Evolutionary conservation across 2,329 filamentous ascomycete genomes (phyloP).

Genomic region (Penicillium sp.): DNA sequence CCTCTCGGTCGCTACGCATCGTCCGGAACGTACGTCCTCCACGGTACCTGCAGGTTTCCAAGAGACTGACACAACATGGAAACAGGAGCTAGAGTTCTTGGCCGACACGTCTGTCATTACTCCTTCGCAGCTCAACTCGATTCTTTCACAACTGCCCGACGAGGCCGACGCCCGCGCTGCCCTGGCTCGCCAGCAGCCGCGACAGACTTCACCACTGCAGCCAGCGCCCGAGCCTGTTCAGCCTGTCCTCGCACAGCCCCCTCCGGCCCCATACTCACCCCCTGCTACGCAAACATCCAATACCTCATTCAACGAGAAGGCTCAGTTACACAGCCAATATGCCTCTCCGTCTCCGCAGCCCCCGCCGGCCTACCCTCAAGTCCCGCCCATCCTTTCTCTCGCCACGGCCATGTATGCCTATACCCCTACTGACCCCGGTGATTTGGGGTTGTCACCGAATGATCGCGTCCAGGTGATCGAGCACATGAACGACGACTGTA

Average conservation of each 20-base stretch:
- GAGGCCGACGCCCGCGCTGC: constrained; percentile 25
- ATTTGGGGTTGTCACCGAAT: constrained; percentile 75
- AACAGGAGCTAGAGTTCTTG: constrained; percentile 84
- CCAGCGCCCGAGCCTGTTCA: constrained; percentile 27
- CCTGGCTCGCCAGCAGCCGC: constrained; percentile 2
- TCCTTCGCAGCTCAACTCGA: constrained; percentile 70
- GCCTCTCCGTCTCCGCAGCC: constrained; percentile 47
- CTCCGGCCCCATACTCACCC: constrained; percentile 37
- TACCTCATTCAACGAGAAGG: constrained; percentile 43
- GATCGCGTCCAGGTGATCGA: constrained; percentile 79
- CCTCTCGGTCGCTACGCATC: constrained; percentile 80
- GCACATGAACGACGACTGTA: constrained; percentile 93
- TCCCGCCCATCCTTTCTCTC: constrained; percentile 60
- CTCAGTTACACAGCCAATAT: constrained; percentile 38
- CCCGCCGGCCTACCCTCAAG: constrained; percentile 54
- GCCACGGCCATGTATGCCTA: constrained; percentile 85
- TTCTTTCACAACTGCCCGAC: constrained; percentile 70
- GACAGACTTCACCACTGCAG: constrained; percentile 15
- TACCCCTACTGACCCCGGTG: constrained; percentile 73
- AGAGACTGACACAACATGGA: constrained; percentile 9
- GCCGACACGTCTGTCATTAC: constrained; percentile 78
- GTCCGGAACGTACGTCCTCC: constrained; percentile 71
- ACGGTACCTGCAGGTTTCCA: constrained; percentile 1
- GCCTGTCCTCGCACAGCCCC: constrained; percentile 26
- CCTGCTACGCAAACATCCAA: constrained; percentile 41